phyloP scores from a whole-genome alignment of 495 filamentous ascomycete genomes.

The Mytilinidion resinicola region DNA sequence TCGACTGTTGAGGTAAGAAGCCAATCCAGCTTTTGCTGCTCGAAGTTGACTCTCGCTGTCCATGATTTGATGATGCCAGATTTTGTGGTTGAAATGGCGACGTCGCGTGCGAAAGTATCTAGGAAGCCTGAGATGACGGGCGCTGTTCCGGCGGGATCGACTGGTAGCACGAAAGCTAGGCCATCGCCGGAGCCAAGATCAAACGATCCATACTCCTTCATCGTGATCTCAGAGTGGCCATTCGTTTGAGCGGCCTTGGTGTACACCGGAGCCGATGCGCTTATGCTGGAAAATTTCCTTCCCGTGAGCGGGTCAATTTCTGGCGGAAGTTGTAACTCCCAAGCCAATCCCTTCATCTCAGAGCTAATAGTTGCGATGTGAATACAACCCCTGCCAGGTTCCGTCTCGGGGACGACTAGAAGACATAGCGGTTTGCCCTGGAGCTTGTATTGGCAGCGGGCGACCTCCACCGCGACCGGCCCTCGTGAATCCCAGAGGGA shows the following conservation, averaged over 20 bases:
- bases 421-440: conserved; percentile 76
- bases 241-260: conserved; percentile 32
- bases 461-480: conserved; percentile 49
- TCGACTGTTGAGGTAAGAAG: conserved; percentile 76
- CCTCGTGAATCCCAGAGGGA: conserved; percentile 73
- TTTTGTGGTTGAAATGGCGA: conserved; percentile 79
- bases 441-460: conserved; percentile 52
- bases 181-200: conserved; percentile 65
- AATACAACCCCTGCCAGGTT: conserved; percentile 40
- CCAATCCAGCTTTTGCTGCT: conserved; percentile 62
- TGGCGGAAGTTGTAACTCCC: conserved; percentile 62
- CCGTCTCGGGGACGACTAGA: conserved; percentile 63
- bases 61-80: conserved; percentile 74
- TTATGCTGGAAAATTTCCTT: conserved; percentile 19
- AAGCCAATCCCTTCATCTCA: conserved; percentile 76
- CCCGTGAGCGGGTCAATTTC: conserved; percentile 21
- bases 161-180: conserved; percentile 75
- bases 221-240: conserved; percentile 31
- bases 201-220: conserved; percentile 68
- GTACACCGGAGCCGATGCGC: neutral
- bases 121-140: conserved; percentile 71
- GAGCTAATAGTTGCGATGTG: conserved; percentile 81
- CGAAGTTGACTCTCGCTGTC: conserved; percentile 68
- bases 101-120: conserved; percentile 80
- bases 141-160: conserved; percentile 78